These are phyloP conservation scores for Beverwykella pulmonaria DNA, from an alignment of 495 filamentous ascomycete species.

Conservation along the genomic window DNA sequence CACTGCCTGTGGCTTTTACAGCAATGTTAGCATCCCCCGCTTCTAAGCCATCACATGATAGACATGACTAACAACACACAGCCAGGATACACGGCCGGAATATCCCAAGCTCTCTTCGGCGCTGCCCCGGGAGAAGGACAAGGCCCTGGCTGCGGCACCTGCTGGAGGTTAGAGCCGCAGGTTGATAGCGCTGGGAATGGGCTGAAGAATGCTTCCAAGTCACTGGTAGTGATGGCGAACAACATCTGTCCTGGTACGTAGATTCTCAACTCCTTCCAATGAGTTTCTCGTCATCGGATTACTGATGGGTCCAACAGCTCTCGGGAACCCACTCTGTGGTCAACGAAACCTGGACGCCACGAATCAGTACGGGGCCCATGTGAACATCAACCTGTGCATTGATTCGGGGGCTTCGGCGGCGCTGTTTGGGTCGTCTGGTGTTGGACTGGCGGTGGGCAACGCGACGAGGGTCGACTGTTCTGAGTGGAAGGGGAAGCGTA, in stretches of 20 bases:
- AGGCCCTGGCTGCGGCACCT: constrained; percentile 46
- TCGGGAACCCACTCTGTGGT: constrained; percentile 44
- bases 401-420: constrained; percentile 44
- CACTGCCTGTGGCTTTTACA: constrained; percentile 38
- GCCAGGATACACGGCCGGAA: constrained; percentile 41
- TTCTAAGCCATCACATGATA: neutral
- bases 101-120: constrained; percentile 47
- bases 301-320: neutral
- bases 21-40: neutral
- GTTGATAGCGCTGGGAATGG: constrained; percentile 38
- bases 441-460: constrained; percentile 40
- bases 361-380: constrained; percentile 46
- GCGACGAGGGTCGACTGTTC: constrained; percentile 41
- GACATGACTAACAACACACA: neutral
- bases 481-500: constrained; percentile 20
- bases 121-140: constrained; percentile 44
- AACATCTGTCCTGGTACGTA: constrained; percentile 44
- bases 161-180: constrained; percentile 41
- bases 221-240: constrained; percentile 44
- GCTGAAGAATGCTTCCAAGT: constrained; percentile 35
- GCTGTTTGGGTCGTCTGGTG: constrained; percentile 43
- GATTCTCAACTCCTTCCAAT: neutral
- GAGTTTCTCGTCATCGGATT: constrained; percentile 1
- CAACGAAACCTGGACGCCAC: constrained; percentile 35
- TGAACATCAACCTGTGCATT: constrained; percentile 49